A percentile compares a stretch with the other conserved stretches of the same genome.
phyloP scores from a whole-genome alignment of 345 rosid genomes.

The Rhodamnia argentea region DNA sequence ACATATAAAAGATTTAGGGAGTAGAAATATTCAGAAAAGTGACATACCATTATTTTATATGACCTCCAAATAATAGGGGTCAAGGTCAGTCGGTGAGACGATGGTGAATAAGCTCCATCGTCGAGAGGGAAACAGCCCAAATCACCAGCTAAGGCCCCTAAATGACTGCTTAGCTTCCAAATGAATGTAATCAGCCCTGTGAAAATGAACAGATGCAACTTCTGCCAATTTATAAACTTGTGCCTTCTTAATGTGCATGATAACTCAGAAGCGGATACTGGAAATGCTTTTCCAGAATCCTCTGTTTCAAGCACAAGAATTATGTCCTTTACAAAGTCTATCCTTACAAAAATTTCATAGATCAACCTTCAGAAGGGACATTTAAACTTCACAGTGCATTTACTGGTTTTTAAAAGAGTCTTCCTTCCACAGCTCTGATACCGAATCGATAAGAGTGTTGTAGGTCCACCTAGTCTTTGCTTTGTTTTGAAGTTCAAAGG shows the following conservation, averaged over 20 bases:
- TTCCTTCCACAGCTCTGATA: conserved; percentile 5
- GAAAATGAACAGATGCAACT: background rate
- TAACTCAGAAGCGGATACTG: background rate
- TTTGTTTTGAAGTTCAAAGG: conserved; percentile 19
- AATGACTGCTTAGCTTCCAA: background rate
- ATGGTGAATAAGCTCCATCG: too few relatives aligned
- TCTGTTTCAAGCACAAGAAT: background rate
- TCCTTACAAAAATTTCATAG: background rate
- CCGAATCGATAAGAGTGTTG: conserved; percentile 32
- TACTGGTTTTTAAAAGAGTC: background rate
- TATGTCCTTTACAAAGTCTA: background rate
- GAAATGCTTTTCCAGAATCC: background rate
- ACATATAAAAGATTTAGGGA: background rate
- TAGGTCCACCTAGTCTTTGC: conserved; percentile 35
- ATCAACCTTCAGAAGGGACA: background rate
- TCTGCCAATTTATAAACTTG: background rate
- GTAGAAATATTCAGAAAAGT: background rate
- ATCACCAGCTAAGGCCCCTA: too few relatives aligned
- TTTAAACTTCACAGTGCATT: background rate
- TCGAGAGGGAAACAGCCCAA: too few relatives aligned
- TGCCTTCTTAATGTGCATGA: background rate
- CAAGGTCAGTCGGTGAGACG: too few relatives aligned
- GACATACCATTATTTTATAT: background rate
- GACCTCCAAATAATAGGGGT: too few relatives aligned
- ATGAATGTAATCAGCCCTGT: background rate